Evolutionary conservation across 768 basidiomycete species (phyloP).

Genomic region (Kwoniella mangroviensis): DNA sequence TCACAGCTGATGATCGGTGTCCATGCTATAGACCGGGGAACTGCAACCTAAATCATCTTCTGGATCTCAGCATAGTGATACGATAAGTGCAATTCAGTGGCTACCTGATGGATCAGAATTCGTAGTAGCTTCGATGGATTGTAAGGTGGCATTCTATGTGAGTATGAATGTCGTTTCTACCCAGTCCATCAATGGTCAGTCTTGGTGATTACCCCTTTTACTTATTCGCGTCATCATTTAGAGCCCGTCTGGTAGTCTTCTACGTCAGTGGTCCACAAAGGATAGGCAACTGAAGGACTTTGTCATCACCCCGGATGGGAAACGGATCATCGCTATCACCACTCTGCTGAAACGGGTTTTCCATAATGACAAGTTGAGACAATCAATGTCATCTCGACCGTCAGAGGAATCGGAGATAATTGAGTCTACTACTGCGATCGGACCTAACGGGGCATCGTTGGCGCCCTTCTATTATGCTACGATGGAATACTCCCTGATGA

Average conservation of each 20-base stretch:
- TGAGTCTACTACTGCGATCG: conserved; percentile 16
- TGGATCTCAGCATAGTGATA: conserved; percentile 67
- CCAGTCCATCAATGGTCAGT: no score
- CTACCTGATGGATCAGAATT: conserved; percentile 87
- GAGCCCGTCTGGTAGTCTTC: conserved; percentile 75
- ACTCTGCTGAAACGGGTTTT: conserved; percentile 43
- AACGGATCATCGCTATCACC: conserved; percentile 82
- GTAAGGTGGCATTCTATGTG: conserved; percentile 62
- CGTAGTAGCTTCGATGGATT: conserved; percentile 84
- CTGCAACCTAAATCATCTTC: conserved; percentile 24
- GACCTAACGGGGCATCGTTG: conserved; percentile 17
- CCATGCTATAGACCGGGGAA: conserved; percentile 28
- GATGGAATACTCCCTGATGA: conserved; percentile 48
- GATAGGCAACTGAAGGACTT: conserved; percentile 85
- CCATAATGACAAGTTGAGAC: conserved; percentile 37
- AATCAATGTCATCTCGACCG: conserved; percentile 43
- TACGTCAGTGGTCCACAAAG: conserved; percentile 70
- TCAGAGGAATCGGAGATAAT: conserved; percentile 22
- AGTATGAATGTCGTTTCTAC: no score
- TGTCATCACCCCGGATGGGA: conserved; percentile 81
- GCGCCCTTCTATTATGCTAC: conserved; percentile 35
- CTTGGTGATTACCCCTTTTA: no score
- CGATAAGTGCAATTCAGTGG: conserved; percentile 85
- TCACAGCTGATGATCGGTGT: not conserved
- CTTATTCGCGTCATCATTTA: conserved; percentile 55